Conservation (phyloP, 371 early-diverging fungal genomes). For the Syncephalastrum racemosum region DNA sequence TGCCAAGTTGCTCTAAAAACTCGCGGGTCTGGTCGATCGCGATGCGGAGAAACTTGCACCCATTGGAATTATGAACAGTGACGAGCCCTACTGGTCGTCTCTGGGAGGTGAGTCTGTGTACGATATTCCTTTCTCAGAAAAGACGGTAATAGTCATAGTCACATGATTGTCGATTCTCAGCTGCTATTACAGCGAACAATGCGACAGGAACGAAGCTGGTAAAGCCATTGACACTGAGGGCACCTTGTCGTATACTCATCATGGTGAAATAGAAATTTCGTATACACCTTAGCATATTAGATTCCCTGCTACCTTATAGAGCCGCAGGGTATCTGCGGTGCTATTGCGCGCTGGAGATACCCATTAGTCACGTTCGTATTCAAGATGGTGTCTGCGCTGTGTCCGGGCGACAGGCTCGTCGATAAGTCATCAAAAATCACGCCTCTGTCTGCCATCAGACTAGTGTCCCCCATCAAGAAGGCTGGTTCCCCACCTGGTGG, state of each 20-base stretch:
- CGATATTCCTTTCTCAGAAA: no score
- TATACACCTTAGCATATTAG: no score
- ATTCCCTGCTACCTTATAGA: no score
- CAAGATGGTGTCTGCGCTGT: slow-evolving; percentile 90
- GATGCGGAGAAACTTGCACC: slow-evolving; percentile 42
- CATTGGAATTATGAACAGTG: slow-evolving; percentile 48
- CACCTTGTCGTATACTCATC: slow-evolving; percentile 63
- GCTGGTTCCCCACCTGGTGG: slow-evolving; percentile 64
- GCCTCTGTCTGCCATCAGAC: slow-evolving; percentile 46
- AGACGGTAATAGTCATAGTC: slow-evolving; percentile 66
- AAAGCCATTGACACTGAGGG: slow-evolving; percentile 49
- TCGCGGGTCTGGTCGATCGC: slow-evolving; percentile 44
- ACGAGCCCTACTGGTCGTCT: slow-evolving; percentile 53
- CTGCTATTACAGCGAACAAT: slow-evolving; percentile 78
- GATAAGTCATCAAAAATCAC: slow-evolving; percentile 85
- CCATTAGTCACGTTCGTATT: slow-evolving; percentile 76
- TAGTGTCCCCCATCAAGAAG: slow-evolving; percentile 44
- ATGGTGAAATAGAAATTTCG: slow-evolving; percentile 16
- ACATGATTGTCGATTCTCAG: slow-evolving; percentile 62
- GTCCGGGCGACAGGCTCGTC: slow-evolving; percentile 80
- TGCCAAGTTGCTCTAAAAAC: slow-evolving; percentile 44
- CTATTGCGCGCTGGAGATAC: slow-evolving; percentile 86
- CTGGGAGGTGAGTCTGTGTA: background rate
- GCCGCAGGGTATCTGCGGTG: slow-evolving; percentile 80
- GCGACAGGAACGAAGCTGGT: slow-evolving; percentile 70